phyloP scores from a whole-genome alignment of 345 rosid species.

The Aurinia saxatilis region DNA sequence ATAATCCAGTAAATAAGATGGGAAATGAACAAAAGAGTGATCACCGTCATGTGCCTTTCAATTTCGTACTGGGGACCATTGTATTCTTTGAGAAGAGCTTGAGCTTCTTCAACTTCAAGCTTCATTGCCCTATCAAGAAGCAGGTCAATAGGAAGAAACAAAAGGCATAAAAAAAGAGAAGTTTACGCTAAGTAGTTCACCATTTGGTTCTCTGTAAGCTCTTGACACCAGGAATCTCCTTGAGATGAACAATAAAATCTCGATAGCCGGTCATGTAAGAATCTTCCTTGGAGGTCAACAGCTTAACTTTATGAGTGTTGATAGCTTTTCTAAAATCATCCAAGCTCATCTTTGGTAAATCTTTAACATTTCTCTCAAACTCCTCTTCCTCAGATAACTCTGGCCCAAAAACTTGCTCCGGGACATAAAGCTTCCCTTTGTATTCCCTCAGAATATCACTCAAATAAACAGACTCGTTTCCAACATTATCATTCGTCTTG shows the following conservation, averaged over 20 bases:
- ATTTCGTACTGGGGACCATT: constrained; percentile 64
- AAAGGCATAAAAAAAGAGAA: background rate
- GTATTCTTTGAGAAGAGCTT: constrained; percentile 56
- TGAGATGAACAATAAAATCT: constrained; percentile 71
- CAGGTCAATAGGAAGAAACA: constrained; percentile 10
- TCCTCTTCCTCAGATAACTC: constrained; percentile 72
- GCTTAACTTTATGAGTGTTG: constrained; percentile 56
- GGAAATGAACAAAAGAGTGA: constrained; percentile 25
- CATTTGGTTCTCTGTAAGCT: constrained; percentile 85
- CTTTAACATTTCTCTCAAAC: constrained; percentile 51
- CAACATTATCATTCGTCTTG: constrained; percentile 19
- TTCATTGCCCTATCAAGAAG: constrained; percentile 59
- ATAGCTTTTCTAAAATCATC: constrained; percentile 65
- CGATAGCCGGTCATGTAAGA: constrained; percentile 28
- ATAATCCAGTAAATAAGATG: constrained; percentile 8
- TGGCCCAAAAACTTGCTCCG: constrained; percentile 71
- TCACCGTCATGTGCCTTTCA: constrained; percentile 68
- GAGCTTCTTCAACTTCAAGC: constrained; percentile 53
- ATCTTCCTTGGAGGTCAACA: constrained; percentile 64
- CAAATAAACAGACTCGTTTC: constrained; percentile 51
- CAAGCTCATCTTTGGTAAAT: constrained; percentile 63
- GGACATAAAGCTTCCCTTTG: constrained; percentile 84
- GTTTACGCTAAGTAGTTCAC: constrained; percentile 29
- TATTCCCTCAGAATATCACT: constrained; percentile 71
- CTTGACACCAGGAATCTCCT: constrained; percentile 81